Evolutionary conservation across 177 flowering plant species (phyloP).

Genomic region (Vitis hybrid): DNA sequence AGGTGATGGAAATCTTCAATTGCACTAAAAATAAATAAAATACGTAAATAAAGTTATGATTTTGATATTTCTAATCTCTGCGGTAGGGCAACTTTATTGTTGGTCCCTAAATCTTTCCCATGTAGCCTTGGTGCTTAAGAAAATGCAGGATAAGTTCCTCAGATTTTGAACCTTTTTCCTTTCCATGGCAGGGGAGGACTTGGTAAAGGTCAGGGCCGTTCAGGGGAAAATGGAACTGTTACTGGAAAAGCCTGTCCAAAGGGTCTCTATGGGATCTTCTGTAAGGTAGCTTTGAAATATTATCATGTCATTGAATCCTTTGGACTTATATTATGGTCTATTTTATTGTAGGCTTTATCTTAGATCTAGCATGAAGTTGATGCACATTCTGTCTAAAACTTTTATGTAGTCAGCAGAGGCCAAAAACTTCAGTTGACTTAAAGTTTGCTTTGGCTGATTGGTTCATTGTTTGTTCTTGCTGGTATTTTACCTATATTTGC

Average conservation of each 20-base stretch:
- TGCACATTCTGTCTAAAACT: background rate
- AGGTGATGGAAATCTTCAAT: too few relatives aligned
- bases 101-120: too few relatives aligned
- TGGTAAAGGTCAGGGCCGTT: conserved; percentile 50
- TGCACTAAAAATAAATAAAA: too few relatives aligned
- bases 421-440: background rate
- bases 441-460: background rate
- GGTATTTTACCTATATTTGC: background rate
- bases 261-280: conserved; percentile 91
- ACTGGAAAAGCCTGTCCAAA: conserved; percentile 91
- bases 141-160: too few relatives aligned
- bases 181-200: conserved; percentile 67
- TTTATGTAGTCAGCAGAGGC: background rate
- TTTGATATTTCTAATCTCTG: too few relatives aligned
- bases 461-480: background rate
- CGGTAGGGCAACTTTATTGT: too few relatives aligned
- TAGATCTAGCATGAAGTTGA: background rate
- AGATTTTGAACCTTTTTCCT: too few relatives aligned
- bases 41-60: too few relatives aligned
- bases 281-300: conserved; percentile 54
- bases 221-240: conserved; percentile 82
- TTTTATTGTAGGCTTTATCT: background rate
- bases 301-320: background rate
- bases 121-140: too few relatives aligned
- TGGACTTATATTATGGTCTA: background rate